These are phyloP conservation scores for Pythium folliculosum DNA, from an alignment of 352 stramenopile species.

Conservation along the genomic window DNA sequence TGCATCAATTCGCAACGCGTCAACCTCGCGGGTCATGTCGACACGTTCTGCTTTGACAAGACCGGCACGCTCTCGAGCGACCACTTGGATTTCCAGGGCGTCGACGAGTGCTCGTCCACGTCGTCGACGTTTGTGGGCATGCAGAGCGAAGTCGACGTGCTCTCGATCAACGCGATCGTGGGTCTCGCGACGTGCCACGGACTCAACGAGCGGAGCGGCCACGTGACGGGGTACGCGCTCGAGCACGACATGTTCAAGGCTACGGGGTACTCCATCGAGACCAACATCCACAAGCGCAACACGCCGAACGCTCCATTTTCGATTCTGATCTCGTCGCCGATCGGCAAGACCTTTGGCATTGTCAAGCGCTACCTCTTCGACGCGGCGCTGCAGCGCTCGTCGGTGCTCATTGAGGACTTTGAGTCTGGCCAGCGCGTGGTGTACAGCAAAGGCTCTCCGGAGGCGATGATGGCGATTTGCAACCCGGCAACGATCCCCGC, in stretches of 20 bases:
- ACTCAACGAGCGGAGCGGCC: constrained; percentile 49
- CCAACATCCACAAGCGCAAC: constrained; percentile 45
- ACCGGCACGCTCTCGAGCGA: constrained; percentile 78
- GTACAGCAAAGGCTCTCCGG: constrained; percentile 74
- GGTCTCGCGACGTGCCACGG: constrained; percentile 72
- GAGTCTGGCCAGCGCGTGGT: constrained; percentile 58
- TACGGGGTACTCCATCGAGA: constrained; percentile 74
- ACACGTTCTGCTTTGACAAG: constrained; percentile 87
- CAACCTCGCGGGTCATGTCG: constrained; percentile 67
- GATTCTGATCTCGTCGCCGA: constrained; percentile 64
- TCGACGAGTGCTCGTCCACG: constrained; percentile 53
- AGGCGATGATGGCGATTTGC: constrained; percentile 67
- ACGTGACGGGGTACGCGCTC: constrained; percentile 66
- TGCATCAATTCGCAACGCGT: constrained; percentile 56
- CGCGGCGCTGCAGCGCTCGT: constrained; percentile 64
- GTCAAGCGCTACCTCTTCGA: constrained; percentile 78
- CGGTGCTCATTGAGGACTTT: constrained; percentile 70
- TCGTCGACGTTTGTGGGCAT: constrained; percentile 48
- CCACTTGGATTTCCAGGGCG: constrained; percentile 69
- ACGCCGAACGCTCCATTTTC: constrained; percentile 59
- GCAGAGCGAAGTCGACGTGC: constrained; percentile 69
- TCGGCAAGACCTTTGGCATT: constrained; percentile 68
- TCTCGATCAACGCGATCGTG: constrained; percentile 60
- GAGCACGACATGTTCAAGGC: constrained; percentile 77
- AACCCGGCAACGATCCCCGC: constrained; percentile 55